Base-by-base conservation (phyloP, 1,284 basidiomycete species). In the Cryptococcus hybrid region DNA sequence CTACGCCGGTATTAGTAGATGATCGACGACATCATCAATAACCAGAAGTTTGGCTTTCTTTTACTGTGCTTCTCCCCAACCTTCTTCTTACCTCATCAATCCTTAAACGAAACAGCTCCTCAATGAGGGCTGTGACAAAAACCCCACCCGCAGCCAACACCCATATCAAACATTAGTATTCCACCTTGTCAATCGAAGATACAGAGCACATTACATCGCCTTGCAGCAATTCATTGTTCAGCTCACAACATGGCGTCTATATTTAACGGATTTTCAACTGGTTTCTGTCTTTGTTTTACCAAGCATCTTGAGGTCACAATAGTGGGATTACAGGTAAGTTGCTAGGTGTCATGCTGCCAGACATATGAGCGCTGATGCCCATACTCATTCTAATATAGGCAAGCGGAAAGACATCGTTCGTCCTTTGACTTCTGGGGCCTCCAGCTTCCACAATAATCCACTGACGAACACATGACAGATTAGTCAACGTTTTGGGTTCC, bases 241-340 rank as follows among this genome's bases (percentile, higher is more conserved):
- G 30, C 30, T 30, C 30, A 18, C 36, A 54, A 8, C 6, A 88
- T 89, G 86, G 75, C 84, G 54, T 80, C 81, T 54, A 82, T 90
- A 68, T 85, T 91, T 63, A 76, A 84, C 7, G 84, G 13, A 61
- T 92, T 46, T 80, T 91, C 61, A 73, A 80, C 60, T 84, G 82
- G 81, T 73, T 85, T 12, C 72, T 79, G 38, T 80, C 80, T 9
- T 63, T 85, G 1, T 83, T 99, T 94, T 80, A 85, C 90, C 42
- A 95, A 92, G 69, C 83, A 88, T 44, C 87, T 93, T 49, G 95
- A 98, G 77, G 88, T 98, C 65, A 90, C 91, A 9, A 86, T 97
- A 35, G 90, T 98, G 47, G 95, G 95, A 40, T 80, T 98, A 37
- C 93, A 97, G 82, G 90, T 89, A 56, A 61, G 75, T 64, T 36